Percentiles rank a stretch among this genome's conserved stretches.
Evolutionary conservation across 2,329 filamentous ascomycete species (phyloP).

Genomic region (Cladosporium colombiae): DNA sequence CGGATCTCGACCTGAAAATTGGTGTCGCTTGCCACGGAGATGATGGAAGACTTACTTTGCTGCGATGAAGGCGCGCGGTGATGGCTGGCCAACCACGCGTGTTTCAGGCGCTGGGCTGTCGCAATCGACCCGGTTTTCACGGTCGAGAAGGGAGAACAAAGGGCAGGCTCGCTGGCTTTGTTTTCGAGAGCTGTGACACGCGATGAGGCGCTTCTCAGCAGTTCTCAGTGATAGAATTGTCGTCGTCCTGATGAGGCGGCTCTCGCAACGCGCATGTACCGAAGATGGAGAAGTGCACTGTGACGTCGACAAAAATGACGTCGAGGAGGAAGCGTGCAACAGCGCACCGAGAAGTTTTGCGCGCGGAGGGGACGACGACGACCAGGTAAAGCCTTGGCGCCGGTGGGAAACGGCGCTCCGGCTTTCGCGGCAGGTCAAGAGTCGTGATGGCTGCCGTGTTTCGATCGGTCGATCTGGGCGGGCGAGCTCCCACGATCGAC

Average conservation of each 20-base stretch:
- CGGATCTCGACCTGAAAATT: neutral
- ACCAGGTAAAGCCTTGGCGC: neutral
- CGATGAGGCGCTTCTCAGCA: neutral
- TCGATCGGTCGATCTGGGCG: neutral
- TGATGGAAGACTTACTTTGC: slow-evolving; percentile 8
- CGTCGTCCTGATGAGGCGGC: slow-evolving; percentile 8
- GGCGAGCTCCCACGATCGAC: neutral
- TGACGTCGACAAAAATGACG: slow-evolving; percentile 6
- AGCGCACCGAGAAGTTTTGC: slow-evolving; percentile 10
- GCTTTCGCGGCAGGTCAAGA: neutral
- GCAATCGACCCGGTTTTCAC: slow-evolving; percentile 7
- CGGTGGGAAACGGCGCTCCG: neutral
- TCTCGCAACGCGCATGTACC: slow-evolving; percentile 4
- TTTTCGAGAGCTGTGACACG: neutral
- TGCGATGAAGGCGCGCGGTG: slow-evolving; percentile 9
- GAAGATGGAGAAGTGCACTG: slow-evolving; percentile 5
- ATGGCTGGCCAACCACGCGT: slow-evolving; percentile 19
- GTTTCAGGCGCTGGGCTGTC: slow-evolving; percentile 3
- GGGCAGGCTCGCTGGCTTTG: neutral
- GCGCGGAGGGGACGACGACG: neutral
- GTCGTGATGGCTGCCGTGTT: neutral
- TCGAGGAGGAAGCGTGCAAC: neutral
- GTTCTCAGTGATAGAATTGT: neutral
- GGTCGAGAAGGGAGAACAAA: slow-evolving; percentile 1
- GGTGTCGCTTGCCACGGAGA: neutral